Base-by-base conservation (phyloP, 164 flowering plant species). In the Liriodendron chinense region DNA sequence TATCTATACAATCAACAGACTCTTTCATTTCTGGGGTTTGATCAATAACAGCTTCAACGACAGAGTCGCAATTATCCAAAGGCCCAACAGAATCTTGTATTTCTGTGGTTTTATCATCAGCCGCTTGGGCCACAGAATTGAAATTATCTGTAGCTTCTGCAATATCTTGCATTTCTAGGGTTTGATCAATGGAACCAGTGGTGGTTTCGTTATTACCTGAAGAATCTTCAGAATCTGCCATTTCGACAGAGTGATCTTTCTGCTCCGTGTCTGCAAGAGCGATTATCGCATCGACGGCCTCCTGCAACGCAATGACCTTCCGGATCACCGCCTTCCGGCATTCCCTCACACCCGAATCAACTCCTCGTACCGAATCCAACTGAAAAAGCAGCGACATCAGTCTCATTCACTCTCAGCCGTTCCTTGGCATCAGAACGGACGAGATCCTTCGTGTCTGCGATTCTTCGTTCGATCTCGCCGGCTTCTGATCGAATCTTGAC, bases 301-400 rank as follows among this genome's bases (percentile, higher is more conserved):
- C 96, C 80, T 90, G 96, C 85, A 92, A 74, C 47, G 85, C 84
- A 12, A 92, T 88, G 47, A 84, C 92, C 82, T 77, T 89, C 81
- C 74, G 83, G 68, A 83, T 89, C 67, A 89, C 88, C 3, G 78
- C 80, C 84, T 89, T 92, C 77, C 95, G 76, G 80, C 74, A 88
- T 47, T 77, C 86, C 80, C 92, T 84, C 57, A 92, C 89, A 0
- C 84, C 96, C 1, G 84, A 80, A 74, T 88, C 87, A 47, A 88
- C 79, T 0, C 91, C 91, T 0, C 79, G 77, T n/a, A 92, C 84
- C 1, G 92, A 87, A 75, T 93, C 96, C 82, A 93, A 74, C 82
- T 76, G 79, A 1, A 93, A 72, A 22, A 91, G 81, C 85, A 92
- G 74, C 23, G 78, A 78, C 93, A 92, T 93, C 70, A 93, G 69